Conservation (phyloP, 2,329 filamentous ascomycete genomes). For the Botrytis fragariae region DNA sequence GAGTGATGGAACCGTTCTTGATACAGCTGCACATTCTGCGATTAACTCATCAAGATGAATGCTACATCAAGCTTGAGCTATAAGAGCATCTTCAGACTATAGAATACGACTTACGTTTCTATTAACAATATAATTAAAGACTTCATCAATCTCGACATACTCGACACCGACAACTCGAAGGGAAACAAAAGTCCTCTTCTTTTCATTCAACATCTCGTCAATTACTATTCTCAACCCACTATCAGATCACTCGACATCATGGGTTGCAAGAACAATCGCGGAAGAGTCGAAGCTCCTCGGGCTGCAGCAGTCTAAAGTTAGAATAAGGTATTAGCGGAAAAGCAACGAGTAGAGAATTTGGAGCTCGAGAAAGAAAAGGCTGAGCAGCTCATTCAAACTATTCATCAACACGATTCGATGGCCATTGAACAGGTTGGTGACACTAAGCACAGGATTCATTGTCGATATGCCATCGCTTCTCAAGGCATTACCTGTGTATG, state of each 20-base stretch:
- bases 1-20: not conserved
- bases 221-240: not conserved
- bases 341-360: not conserved
- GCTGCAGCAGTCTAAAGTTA: not conserved
- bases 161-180: not conserved
- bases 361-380: not conserved
- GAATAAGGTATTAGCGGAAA: not conserved
- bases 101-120: not conserved
- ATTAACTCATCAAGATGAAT: not conserved
- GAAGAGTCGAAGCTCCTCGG: not conserved
- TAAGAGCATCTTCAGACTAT: not conserved
- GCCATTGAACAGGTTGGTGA: not conserved
- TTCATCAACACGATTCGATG: not conserved
- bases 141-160: not conserved
- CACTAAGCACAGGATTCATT: not conserved
- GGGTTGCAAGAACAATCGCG: conserved; percentile 2
- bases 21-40: not conserved
- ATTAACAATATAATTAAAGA: not conserved
- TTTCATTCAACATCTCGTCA: not conserved
- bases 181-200: not conserved
- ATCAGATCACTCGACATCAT: not conserved
- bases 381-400: not conserved
- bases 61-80: not conserved
- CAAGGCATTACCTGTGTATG: not conserved
- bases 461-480: not conserved